Evolutionary conservation across 345 rosid genomes (phyloP).

Genomic region (Eucalyptus grandis): DNA sequence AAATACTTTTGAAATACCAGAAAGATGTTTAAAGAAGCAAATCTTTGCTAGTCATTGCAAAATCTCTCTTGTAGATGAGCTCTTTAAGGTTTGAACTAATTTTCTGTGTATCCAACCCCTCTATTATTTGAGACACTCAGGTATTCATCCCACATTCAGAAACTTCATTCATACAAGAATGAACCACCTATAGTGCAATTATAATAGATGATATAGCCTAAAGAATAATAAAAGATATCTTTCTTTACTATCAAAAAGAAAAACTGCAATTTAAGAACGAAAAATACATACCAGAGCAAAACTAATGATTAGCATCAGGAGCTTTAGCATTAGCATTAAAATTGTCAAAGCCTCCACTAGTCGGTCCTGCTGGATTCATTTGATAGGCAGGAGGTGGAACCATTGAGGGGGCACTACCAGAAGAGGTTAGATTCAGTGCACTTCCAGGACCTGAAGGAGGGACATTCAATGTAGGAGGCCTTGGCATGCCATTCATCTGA

Average conservation of each 20-base stretch:
- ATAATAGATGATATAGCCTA: background rate
- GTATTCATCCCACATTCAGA: background rate
- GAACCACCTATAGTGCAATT: background rate
- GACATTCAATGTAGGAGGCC: slow-evolving; percentile 41
- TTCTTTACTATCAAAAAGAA: background rate
- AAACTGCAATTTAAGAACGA: background rate
- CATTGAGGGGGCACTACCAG: slow-evolving; percentile 30
- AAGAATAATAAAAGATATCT: background rate
- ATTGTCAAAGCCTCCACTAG: slow-evolving; percentile 48
- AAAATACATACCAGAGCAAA: background rate
- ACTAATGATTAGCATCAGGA: slow-evolving; percentile 40
- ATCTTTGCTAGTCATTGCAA: background rate
- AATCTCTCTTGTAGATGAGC: background rate
- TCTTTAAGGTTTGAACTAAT: background rate
- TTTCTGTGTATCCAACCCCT: background rate
- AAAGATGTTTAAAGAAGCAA: background rate
- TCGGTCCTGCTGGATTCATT: slow-evolving; percentile 29
- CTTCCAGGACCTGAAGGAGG: slow-evolving; percentile 52
- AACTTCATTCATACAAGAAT: background rate
- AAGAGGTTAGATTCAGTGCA: slow-evolving; percentile 27
- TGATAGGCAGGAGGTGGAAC: slow-evolving; percentile 38
- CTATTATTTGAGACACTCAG: background rate
- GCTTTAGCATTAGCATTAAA: slow-evolving; percentile 33
- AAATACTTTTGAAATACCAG: background rate
- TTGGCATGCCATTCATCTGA: slow-evolving; percentile 57